These are phyloP conservation scores for Monilinia polystroma DNA, from an alignment of 2,329 filamentous ascomycete species.

Conservation along the genomic window DNA sequence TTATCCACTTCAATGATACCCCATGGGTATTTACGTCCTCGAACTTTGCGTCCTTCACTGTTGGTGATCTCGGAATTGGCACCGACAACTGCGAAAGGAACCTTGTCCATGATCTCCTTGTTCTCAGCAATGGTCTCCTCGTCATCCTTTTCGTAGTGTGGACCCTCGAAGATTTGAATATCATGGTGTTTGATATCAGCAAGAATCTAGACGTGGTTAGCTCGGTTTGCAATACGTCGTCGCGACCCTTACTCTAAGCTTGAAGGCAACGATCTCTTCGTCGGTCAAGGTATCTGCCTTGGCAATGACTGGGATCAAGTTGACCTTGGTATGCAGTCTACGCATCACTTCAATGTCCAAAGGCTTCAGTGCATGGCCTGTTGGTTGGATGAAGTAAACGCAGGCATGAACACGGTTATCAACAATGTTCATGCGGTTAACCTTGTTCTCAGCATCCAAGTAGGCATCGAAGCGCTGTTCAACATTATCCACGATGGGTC, in stretches of 20 bases:
- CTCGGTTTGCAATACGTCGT: not conserved
- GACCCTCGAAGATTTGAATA: constrained; percentile 98
- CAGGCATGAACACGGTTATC: constrained; percentile 99
- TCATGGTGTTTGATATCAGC: constrained; percentile 95
- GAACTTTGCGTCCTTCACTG: constrained; percentile 89
- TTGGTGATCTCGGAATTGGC: constrained; percentile 92
- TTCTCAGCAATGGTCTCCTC: constrained; percentile 99
- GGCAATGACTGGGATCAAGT: constrained; percentile 97
- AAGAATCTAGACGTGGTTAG: constrained; percentile 68
- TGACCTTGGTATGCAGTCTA: constrained; percentile 99
- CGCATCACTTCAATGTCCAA: constrained; percentile 99
- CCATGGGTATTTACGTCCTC: constrained; percentile 96
- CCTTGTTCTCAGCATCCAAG: constrained; percentile 99
- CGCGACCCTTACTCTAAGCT: constrained; percentile 70
- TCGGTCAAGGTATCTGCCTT: constrained; percentile 98
- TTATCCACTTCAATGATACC: constrained; percentile 99
- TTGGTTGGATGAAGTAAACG: constrained; percentile 99
- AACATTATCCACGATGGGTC: constrained; percentile 98
- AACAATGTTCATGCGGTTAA: constrained; percentile 99
- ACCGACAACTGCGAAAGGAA: constrained; percentile 96
- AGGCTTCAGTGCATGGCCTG: constrained; percentile 96
- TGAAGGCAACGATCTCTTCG: constrained; percentile 92
- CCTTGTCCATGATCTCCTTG: constrained; percentile 99
- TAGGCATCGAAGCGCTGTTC: constrained; percentile 99
- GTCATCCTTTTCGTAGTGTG: constrained; percentile 96